Base-by-base conservation (phyloP, 129 eudicot species). In the Flaveria bidentis region DNA sequence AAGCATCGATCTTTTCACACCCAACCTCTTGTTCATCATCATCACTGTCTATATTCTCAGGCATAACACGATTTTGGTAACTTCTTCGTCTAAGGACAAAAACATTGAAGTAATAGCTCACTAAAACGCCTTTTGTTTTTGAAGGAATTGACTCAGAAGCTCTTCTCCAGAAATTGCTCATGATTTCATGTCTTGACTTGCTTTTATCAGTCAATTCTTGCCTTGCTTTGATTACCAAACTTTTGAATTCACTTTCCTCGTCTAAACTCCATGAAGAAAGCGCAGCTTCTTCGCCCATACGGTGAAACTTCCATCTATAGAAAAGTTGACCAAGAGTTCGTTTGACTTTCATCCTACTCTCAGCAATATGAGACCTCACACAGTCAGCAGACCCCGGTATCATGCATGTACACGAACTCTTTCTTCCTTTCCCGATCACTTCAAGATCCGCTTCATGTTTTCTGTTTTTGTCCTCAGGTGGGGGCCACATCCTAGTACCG, bases 211-310 rank as follows among this genome's bases (percentile, higher is more conserved):
- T 56, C 23, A 78, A 60, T 5, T 78, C 82, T 58, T 78, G 76
- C 47, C 82, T 70, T 46, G 82, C 82, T 69, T 78, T 78, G 36
- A 71, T 70, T 58, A 90, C 79, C 80, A 85, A 81, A 3, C 76
- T 80, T 83, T 87, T 88, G 72, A 90, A 93, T 47, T 61, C 84
- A 52, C 81, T 75, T 63, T 93, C 91, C 76, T 93, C 97, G 52
- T 88, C 84, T 18, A 46, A 30, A 55, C 84, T 86, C 98, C 97
- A 75, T 25, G 20, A 88, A 5, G 92, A 93, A 56, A 85, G 89
- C 1, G 96, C 87, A 75, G 92, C 88, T 65, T 90, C 96, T 79
- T 90, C 98, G 2, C 98, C 98, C 97, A 93, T 93, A 18, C 68
- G 87, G 46, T 93, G 62, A 41, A 93, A 90, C 36, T 82, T 83